A percentile compares a stretch with the other conserved stretches of the same genome.
phyloP scores from a whole-genome alignment of 352 stramenopile species.

The Globisporangium paroecandrum region DNA sequence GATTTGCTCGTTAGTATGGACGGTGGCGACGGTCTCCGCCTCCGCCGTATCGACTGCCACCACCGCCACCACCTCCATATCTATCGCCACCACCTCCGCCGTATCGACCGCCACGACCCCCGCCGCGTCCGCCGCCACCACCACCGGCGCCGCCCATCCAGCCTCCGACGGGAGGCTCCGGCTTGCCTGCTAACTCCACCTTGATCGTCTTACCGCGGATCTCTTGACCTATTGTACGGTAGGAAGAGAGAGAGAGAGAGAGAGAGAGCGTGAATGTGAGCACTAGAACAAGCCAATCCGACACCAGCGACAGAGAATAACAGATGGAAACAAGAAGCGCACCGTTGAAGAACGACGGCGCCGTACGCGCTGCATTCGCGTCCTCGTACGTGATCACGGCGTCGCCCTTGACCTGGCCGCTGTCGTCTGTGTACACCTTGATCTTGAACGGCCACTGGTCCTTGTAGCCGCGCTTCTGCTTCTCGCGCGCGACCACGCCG shows the following conservation, averaged over 20 bases:
- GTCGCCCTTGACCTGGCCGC: constrained; percentile 72
- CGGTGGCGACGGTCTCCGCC: constrained; percentile 52
- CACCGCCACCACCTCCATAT: constrained; percentile 22
- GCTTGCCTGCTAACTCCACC: constrained; percentile 80
- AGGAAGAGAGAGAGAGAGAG: background rate
- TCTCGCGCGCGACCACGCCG: constrained; percentile 76
- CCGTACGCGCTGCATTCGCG: constrained; percentile 73
- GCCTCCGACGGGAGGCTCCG: constrained; percentile 68
- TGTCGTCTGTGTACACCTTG: constrained; percentile 83
- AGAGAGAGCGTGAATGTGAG: background rate
- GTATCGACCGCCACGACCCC: constrained; percentile 37
- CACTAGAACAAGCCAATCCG: no score
- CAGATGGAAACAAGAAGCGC: constrained; percentile 10
- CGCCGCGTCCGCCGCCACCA: constrained; percentile 33
- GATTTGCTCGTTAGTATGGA: constrained; percentile 37
- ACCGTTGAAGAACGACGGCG: constrained; percentile 84
- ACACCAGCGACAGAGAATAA: background rate
- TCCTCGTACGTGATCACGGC: constrained; percentile 86
- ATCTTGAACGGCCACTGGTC: constrained; percentile 91
- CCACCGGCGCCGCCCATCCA: constrained; percentile 55
- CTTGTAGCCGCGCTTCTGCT: constrained; percentile 86
- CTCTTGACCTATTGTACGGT: constrained; percentile 39
- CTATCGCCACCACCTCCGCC: constrained; percentile 22
- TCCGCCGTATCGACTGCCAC: constrained; percentile 26
- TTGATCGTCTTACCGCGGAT: constrained; percentile 84